Conservation (phyloP, 176 grass and related monocot species). For the Oryza punctata region DNA sequence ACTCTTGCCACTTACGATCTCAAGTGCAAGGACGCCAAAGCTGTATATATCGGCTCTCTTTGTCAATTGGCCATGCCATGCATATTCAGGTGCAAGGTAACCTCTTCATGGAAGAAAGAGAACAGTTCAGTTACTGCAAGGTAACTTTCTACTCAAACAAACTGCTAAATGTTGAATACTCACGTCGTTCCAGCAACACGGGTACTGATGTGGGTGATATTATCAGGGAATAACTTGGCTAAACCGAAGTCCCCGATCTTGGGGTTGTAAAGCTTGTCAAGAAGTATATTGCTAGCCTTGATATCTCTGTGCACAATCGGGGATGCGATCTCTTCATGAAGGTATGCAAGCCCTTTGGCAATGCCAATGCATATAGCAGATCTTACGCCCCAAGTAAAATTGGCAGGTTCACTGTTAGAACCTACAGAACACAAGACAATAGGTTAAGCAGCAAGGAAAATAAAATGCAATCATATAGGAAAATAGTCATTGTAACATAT, state of each 20-base stretch:
- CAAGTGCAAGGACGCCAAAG: slow-evolving; percentile 79
- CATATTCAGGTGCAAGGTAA: slow-evolving; percentile 98
- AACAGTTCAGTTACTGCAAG: slow-evolving; percentile 1
- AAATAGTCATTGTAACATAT: not conserved
- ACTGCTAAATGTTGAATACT: slow-evolving; percentile 13
- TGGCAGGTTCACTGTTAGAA: slow-evolving; percentile 63
- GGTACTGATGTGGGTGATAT: slow-evolving; percentile 95
- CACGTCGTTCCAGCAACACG: slow-evolving; percentile 97
- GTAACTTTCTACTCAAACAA: not conserved
- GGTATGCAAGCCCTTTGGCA: slow-evolving; percentile 69
- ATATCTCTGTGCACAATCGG: slow-evolving; percentile 95
- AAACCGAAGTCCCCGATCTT: slow-evolving; percentile 98
- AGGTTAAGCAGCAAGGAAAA: not conserved
- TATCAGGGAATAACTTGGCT: slow-evolving; percentile 94
- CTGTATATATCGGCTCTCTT: slow-evolving; percentile 97
- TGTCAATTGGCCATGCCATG: slow-evolving; percentile 85
- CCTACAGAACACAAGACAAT: slow-evolving; percentile 48
- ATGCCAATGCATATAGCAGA: slow-evolving; percentile 70
- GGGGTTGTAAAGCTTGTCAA: slow-evolving; percentile 60
- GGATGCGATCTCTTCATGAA: slow-evolving; percentile 77
- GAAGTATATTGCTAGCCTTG: slow-evolving; percentile 94
- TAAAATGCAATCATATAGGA: not conserved
- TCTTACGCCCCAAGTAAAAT: slow-evolving; percentile 78
- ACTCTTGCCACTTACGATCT: slow-evolving; percentile 74
- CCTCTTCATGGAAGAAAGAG: slow-evolving; percentile 55